Conservation (phyloP, 495 filamentous ascomycete species). For the Chaetomium tenue region DNA sequence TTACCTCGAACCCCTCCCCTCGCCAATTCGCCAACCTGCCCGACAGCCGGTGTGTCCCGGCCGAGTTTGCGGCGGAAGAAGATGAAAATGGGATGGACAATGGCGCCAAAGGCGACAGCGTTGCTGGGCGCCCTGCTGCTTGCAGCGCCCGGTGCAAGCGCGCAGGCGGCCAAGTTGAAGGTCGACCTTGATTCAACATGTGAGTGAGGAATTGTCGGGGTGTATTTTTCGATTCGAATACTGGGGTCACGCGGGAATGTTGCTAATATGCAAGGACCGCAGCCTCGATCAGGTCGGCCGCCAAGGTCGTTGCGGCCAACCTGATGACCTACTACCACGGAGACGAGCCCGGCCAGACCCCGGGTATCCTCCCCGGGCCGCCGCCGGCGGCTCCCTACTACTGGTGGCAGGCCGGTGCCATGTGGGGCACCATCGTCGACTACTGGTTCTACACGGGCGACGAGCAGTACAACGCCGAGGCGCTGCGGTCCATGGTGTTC, state of each 20-base stretch:
- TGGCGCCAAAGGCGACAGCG: slow-evolving; percentile 5
- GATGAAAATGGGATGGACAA: slow-evolving; percentile 20
- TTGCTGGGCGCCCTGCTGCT: slow-evolving; percentile 19
- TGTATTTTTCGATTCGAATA: not conserved
- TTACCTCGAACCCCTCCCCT: too few relatives aligned
- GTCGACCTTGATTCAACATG: slow-evolving; percentile 24
- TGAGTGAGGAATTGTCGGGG: slow-evolving; percentile 8
- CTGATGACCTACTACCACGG: slow-evolving; percentile 65
- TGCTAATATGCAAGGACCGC: slow-evolving; percentile 4
- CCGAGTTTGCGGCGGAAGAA: not conserved
- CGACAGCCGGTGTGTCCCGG: slow-evolving; percentile 7
- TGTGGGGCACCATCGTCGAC: slow-evolving; percentile 66
- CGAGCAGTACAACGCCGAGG: slow-evolving; percentile 56
- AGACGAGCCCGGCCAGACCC: slow-evolving; percentile 56
- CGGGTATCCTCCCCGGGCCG: slow-evolving; percentile 46
- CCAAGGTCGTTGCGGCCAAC: slow-evolving; percentile 39
- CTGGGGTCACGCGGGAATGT: not conserved
- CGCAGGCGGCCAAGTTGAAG: slow-evolving; percentile 20
- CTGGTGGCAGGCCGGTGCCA: slow-evolving; percentile 78
- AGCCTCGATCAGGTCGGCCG: slow-evolving; percentile 34
- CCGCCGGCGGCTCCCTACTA: slow-evolving; percentile 39
- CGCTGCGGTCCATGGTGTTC: slow-evolving; percentile 54
- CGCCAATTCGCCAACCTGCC: not conserved
- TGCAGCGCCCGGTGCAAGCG: slow-evolving; percentile 12
- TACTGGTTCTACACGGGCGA: slow-evolving; percentile 70